Conservation (phyloP, 495 filamentous ascomycete genomes). For the Aeminium ludgeri region DNA sequence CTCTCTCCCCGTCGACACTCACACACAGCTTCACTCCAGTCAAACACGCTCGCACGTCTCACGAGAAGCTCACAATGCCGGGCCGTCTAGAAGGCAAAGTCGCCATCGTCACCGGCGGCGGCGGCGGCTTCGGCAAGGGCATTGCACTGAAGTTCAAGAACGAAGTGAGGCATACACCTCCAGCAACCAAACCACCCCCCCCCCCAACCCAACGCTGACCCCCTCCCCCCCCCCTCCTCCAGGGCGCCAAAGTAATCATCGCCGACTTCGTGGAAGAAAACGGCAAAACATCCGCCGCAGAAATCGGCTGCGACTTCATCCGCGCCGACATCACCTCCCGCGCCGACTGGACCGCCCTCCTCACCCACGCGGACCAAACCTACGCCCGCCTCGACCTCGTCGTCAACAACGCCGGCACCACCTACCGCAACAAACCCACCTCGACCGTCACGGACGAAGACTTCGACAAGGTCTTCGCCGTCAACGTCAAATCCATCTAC, state of each 20-base stretch:
- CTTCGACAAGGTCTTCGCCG: conserved; percentile 18
- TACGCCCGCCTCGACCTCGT: conserved; percentile 23
- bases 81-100: conserved; percentile 16
- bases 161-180: too few relatives aligned
- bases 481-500: conserved; percentile 19
- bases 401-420: conserved; percentile 51
- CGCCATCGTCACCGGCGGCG: conserved; percentile 16
- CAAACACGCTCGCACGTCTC: too few relatives aligned
- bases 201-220: too few relatives aligned
- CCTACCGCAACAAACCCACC: conserved; percentile 44
- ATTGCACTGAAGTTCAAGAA: conserved; percentile 14
- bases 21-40: too few relatives aligned
- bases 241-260: conserved; percentile 16
- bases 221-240: too few relatives aligned
- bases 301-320: conserved; percentile 8
- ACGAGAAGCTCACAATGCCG: conserved; percentile 12
- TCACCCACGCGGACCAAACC: conserved; percentile 15
- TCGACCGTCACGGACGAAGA: conserved; percentile 17
- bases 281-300: conserved; percentile 7
- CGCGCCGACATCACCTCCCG: conserved; percentile 12
- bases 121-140: conserved; percentile 14
- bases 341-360: conserved; percentile 9
- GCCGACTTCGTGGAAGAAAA: conserved; percentile 12
- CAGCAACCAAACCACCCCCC: too few relatives aligned
- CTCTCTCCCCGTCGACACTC: too few relatives aligned